These are phyloP conservation scores for Apiotrichum akiyoshidainum DNA, from an alignment of 1,284 basidiomycete genomes.

Conservation along the genomic window DNA sequence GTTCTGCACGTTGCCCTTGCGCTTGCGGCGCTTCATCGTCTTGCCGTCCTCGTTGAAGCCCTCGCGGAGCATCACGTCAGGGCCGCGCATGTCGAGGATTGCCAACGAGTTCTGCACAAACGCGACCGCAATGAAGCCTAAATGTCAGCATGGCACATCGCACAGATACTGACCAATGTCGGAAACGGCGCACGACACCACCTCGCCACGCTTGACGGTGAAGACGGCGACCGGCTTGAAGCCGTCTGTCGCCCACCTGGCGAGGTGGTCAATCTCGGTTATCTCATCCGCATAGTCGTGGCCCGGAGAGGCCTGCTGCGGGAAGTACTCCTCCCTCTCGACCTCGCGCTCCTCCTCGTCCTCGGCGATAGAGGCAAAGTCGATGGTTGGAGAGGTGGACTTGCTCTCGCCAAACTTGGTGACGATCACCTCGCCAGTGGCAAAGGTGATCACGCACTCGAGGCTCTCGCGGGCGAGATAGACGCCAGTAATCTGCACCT, in stretches of 20 bases:
- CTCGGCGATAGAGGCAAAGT: not conserved
- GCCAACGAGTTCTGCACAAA: conserved; percentile 62
- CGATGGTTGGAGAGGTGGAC: not conserved
- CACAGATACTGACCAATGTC: conserved; percentile 61
- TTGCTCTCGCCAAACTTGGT: conserved; percentile 56
- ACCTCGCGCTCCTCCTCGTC: conserved; percentile 32
- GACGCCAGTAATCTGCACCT: conserved; percentile 56
- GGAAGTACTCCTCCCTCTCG: conserved; percentile 30
- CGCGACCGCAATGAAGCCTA: conserved; percentile 71
- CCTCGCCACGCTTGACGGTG: conserved; percentile 55
- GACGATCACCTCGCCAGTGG: conserved; percentile 65
- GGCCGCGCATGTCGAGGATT: conserved; percentile 69
- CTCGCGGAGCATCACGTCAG: conserved; percentile 60
- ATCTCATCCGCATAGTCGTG: conserved; percentile 37
- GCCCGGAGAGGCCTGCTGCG: conserved; percentile 1
- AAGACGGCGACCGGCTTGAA: conserved; percentile 65
- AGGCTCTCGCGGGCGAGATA: conserved; percentile 64
- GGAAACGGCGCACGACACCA: conserved; percentile 61
- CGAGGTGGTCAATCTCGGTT: conserved; percentile 42
- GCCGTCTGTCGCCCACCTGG: conserved; percentile 54
- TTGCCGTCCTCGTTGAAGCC: conserved; percentile 45
- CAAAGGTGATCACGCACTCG: conserved; percentile 63
- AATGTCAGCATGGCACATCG: not conserved
- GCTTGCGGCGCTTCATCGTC: conserved; percentile 47
- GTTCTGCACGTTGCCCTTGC: conserved; percentile 46